Percentiles rank a stretch among this genome's conserved stretches.
phyloP scores from a whole-genome alignment of 352 stramenopile species.

The Thraustochytrium sp. region DNA sequence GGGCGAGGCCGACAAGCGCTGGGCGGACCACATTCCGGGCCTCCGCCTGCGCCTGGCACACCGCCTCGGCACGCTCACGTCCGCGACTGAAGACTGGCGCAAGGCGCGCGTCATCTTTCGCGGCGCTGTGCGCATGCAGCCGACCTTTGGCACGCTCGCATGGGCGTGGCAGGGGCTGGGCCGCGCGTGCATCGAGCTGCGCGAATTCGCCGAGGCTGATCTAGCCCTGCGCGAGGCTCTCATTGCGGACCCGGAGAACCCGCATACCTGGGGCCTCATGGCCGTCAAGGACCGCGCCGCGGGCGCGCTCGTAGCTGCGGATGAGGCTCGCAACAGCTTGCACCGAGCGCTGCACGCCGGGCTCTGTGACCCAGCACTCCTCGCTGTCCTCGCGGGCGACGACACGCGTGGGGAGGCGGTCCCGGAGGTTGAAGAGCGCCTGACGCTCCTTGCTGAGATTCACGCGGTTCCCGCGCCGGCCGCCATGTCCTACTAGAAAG shows the following conservation, averaged over 20 bases:
- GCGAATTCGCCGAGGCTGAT: neutral
- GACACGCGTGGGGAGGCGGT: too few species aligned
- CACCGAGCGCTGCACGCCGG: neutral
- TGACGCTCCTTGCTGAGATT: too few species aligned
- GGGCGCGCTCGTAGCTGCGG: neutral
- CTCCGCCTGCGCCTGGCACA: neutral
- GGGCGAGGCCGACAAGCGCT: neutral
- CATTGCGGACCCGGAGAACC: neutral
- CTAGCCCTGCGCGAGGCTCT: neutral
- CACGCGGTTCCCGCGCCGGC: too few species aligned
- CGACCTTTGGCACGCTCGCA: neutral
- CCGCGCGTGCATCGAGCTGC: neutral
- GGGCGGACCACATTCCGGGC: neutral
- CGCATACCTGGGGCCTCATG: neutral
- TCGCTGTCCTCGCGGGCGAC: too few species aligned
- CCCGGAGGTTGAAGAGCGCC: too few species aligned
- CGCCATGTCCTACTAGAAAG: too few species aligned
- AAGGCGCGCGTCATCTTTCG: constrained; percentile 13
- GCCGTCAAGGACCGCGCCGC: neutral
- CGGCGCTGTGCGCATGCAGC: neutral
- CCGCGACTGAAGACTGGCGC: neutral
- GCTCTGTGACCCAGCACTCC: neutral
- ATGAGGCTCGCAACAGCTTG: neutral
- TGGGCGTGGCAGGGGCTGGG: constrained; percentile 21
- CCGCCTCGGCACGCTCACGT: neutral